These are phyloP conservation scores for Niebla homalea DNA, from an alignment of 495 filamentous ascomycete species.

Conservation along the genomic window DNA sequence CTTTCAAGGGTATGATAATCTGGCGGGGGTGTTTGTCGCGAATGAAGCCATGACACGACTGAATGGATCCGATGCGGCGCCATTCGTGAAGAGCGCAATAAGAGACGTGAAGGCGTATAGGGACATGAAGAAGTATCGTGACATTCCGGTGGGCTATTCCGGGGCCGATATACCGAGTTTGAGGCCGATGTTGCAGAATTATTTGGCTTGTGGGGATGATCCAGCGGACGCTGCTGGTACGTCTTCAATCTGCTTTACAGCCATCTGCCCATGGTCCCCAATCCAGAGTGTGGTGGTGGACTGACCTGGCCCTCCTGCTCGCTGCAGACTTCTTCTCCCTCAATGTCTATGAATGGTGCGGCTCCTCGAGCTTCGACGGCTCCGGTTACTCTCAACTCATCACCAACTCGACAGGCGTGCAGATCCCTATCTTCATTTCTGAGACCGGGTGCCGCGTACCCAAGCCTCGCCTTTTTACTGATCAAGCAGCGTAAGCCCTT, in stretches of 20 bases:
- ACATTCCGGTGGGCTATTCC: constrained; percentile 77
- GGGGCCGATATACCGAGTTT: constrained; percentile 76
- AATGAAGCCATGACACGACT: constrained; percentile 64
- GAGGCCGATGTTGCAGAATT: constrained; percentile 79
- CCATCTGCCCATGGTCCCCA: no score
- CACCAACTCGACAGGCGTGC: constrained; percentile 41
- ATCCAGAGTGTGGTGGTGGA: no score
- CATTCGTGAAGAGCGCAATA: constrained; percentile 68
- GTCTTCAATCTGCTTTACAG: no score
- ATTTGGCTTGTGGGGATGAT: constrained; percentile 64
- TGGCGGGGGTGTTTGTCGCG: constrained; percentile 70
- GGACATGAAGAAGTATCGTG: constrained; percentile 61
- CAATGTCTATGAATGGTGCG: constrained; percentile 86
- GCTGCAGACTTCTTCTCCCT: constrained; percentile 74
- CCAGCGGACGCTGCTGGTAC: constrained; percentile 51
- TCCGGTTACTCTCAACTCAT: constrained; percentile 63
- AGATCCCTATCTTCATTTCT: constrained; percentile 75
- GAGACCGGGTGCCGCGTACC: constrained; percentile 66
- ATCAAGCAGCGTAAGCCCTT: constrained; percentile 42
- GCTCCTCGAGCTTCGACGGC: constrained; percentile 42
- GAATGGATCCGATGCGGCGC: constrained; percentile 52
- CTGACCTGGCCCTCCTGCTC: no score
- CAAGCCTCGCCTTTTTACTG: constrained; percentile 55
- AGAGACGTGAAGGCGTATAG: constrained; percentile 75
- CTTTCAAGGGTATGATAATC: constrained; percentile 68